Base-by-base conservation (phyloP, 2,329 filamentous ascomycete species). In the Xylogone sp. region DNA sequence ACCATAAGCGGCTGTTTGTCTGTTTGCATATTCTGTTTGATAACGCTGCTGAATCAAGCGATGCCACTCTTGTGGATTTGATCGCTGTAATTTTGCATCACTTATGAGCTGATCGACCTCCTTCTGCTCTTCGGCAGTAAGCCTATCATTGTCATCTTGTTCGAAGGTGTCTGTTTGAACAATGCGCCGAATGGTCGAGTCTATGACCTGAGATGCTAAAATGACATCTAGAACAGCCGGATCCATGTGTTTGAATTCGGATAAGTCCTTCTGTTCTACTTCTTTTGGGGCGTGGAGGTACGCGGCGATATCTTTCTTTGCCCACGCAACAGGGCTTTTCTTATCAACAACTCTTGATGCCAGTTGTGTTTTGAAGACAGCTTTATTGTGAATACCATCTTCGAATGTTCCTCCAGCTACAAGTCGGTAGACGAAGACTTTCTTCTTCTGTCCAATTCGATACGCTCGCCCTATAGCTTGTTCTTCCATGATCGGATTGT, bases 401-500 rank as follows among this genome's bases (percentile, higher is more conserved):
- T 97, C 91, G 59, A 87, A 91, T 0, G 90, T 94, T 1, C 90
- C 91, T 2, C 84, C 88, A 10, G 83, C 75, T 21, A 91, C 73
- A 55, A 97, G 83, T 18, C 87, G 86, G 69, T 97, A 97, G 1
- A 97, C 90, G 63, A 81, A 92, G 1, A 96, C 91, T 0, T 80
- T 76, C 60, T 92, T 94, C 34, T 71, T 74, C 67, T 97, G 92
- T 0, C 91, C 90, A 29, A 97, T 80, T 1, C 92, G 88, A 68
- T 94, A 96, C 0, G 89, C 87, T 49, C 92, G 81, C 2, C 90
- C 92, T 47, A 96, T 82, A 1, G 92, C 92, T 69, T 97, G 92
- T 61, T 91, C 86, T 67, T 96, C 92, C 64, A 85, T 77, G 4
- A 84, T 79, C 0, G 92, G 92, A 56, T 92, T 94, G 71, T 85